These are phyloP conservation scores for Capsicum baccatum DNA, from an alignment of 257 asterid species.

Conservation along the genomic window DNA sequence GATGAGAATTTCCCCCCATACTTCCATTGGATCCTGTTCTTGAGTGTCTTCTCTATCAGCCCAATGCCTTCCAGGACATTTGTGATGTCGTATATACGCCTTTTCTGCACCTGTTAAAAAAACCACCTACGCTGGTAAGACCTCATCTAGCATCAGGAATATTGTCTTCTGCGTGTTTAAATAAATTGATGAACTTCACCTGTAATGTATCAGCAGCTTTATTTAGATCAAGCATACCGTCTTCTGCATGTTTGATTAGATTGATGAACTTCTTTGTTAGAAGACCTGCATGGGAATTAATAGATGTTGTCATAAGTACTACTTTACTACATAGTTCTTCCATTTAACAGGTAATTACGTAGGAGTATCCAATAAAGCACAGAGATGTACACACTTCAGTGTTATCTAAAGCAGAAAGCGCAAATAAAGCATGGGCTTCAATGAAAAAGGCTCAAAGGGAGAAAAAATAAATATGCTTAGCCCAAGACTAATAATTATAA, in stretches of 20 bases:
- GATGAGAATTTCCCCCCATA: slow-evolving; percentile 46
- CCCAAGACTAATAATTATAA: too few relatives aligned
- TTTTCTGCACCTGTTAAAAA: slow-evolving; percentile 85
- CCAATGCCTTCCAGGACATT: slow-evolving; percentile 98
- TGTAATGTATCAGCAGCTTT: slow-evolving; percentile 93
- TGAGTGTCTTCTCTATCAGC: slow-evolving; percentile 91
- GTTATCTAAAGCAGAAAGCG: too few relatives aligned
- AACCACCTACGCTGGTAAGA: slow-evolving; percentile 39
- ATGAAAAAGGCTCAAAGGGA: too few relatives aligned
- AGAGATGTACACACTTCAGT: background rate
- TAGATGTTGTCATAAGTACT: background rate
- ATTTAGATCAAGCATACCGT: slow-evolving; percentile 93
- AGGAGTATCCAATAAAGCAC: slow-evolving; percentile 4
- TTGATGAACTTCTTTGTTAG: slow-evolving; percentile 90
- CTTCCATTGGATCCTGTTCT: slow-evolving; percentile 99
- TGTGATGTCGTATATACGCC: slow-evolving; percentile 98
- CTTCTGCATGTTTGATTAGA: slow-evolving; percentile 91
- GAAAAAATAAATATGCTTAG: too few relatives aligned
- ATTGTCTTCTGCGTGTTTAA: slow-evolving; percentile 89
- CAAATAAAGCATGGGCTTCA: too few relatives aligned
- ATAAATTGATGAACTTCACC: slow-evolving; percentile 88
- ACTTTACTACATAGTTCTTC: background rate
- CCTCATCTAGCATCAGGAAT: slow-evolving; percentile 34
- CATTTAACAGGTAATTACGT: background rate
- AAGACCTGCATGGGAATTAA: slow-evolving; percentile 61